Evolutionary conservation across 73 alveolate genomes (phyloP), one percentile per base, ranked within the genome.

Genomic region (Diophrys appendiculata): DNA sequence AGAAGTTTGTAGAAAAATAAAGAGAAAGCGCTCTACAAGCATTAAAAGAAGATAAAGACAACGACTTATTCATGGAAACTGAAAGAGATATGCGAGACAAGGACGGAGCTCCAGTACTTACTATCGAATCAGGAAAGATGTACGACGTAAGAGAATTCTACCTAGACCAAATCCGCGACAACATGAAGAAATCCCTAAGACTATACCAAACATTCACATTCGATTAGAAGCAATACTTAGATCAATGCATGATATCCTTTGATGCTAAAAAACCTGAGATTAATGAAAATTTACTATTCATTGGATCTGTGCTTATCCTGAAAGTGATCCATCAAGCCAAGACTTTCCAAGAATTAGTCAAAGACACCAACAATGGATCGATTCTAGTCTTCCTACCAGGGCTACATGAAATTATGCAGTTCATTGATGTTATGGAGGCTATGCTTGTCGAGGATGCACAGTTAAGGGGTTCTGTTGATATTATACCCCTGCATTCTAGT

Each of bases 311-410:
- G 32, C 33, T 86, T 26, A 73, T 86, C 25, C 68, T 71, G 33
- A 73, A 86, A 34, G 82, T 80, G 31, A 60, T 60, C 28, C 72
- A 78, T 67, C 65, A 55, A n/a, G 64, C 60, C 28, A 30, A 24
- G n/a, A 80, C 53, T 29, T 78, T 80, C 67, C 23, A 73, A 72
- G 93, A 89, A 68, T 11, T 43, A 43, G 60, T 11, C n/a, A 80
- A 84, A 27, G 33, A 31, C 27, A 43, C 76, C 13, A 88, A 79
- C 32, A 81, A 80, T 43, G 86, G 89, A 8, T 90, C 97, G 22
- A 79, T 94, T 1, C 90, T 96, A 0, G 95, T 94, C 52, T 96
- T 96, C 72, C 68, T 96, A 35, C 98, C 99, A 3, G 99, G 99
- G 24, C 88, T 92, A 27, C 78, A 56, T 60, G 99, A 95, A 86